Percentiles rank a stretch among this genome's conserved stretches.
phyloP scores from a whole-genome alignment of 176 grass and related monocot genomes.

The Zea luxurians region DNA sequence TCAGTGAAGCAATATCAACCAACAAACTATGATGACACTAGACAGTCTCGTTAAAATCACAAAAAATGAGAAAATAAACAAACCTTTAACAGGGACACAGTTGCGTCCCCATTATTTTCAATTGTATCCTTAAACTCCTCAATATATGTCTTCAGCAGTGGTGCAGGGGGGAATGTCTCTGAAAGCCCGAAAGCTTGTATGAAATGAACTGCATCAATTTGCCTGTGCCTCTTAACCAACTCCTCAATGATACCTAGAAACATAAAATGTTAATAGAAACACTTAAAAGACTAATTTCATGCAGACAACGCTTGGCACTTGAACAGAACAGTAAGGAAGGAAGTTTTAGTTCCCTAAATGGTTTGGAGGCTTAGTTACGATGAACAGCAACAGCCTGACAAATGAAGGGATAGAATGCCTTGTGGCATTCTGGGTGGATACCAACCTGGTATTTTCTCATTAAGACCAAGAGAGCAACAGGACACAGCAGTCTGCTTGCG shows the following conservation, averaged over 20 bases:
- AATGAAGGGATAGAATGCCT: conserved; percentile 53
- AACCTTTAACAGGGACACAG: conserved; percentile 36
- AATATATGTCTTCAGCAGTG: conserved; percentile 68
- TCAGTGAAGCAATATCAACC: background rate
- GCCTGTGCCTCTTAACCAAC: conserved; percentile 66
- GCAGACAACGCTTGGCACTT: background rate
- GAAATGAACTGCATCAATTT: conserved; percentile 90
- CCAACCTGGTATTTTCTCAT: conserved; percentile 88
- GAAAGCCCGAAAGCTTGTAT: conserved; percentile 65
- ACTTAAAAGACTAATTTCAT: conserved; percentile 25
- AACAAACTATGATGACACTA: background rate
- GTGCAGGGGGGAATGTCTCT: conserved; percentile 57
- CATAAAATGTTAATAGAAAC: background rate
- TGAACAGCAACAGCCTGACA: conserved; percentile 27
- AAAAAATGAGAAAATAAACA: conserved; percentile 24
- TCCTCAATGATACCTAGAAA: conserved; percentile 60
- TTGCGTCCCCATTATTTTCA: conserved; percentile 51
- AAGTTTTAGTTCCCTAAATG: conserved; percentile 35
- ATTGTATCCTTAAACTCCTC: conserved; percentile 54
- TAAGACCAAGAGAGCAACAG: conserved; percentile 72
- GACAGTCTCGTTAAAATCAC: background rate
- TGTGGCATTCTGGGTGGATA: conserved; percentile 53
- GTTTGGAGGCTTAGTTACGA: conserved; percentile 34
- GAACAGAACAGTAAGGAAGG: conserved; percentile 1
- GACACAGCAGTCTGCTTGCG: conserved; percentile 68